Percentiles rank a stretch among this genome's conserved stretches.
These are phyloP conservation scores for Rhizopogon vesiculosus DNA, from an alignment of 768 basidiomycete genomes.

Conservation along the genomic window DNA sequence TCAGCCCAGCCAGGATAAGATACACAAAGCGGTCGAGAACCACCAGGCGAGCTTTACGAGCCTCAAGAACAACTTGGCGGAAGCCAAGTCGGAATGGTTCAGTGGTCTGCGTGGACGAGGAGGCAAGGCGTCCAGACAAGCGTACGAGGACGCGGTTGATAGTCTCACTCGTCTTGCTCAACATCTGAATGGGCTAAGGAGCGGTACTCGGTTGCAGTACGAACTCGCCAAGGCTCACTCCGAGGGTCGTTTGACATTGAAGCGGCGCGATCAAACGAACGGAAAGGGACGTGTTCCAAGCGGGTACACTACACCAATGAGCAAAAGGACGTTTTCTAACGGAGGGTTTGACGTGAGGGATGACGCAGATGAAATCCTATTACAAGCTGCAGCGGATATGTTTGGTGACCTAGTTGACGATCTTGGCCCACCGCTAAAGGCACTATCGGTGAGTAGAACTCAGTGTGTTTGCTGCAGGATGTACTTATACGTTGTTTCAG, in stretches of 20 bases:
- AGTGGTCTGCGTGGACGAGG: slow-evolving; percentile 20
- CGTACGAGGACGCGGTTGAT: slow-evolving; percentile 84
- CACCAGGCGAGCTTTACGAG: slow-evolving; percentile 90
- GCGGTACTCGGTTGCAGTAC: slow-evolving; percentile 79
- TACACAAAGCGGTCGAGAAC: slow-evolving; percentile 75
- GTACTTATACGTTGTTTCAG: slow-evolving; percentile 29
- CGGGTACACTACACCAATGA: slow-evolving; percentile 7
- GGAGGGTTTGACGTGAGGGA: slow-evolving; percentile 34
- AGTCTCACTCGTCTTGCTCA: slow-evolving; percentile 89
- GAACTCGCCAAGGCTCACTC: slow-evolving; percentile 65
- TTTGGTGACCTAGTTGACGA: slow-evolving; percentile 81
- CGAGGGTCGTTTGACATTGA: slow-evolving; percentile 38
- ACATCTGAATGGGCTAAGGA: slow-evolving; percentile 85
- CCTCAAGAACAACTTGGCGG: slow-evolving; percentile 79
- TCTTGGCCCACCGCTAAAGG: slow-evolving; percentile 70
- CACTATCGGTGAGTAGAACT: slow-evolving; percentile 53
- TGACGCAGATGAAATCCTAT: slow-evolving; percentile 35
- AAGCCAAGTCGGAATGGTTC: slow-evolving; percentile 86
- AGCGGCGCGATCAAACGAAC: slow-evolving; percentile 12
- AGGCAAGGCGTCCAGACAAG: slow-evolving; percentile 34
- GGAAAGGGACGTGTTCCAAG: slow-evolving; percentile 10
- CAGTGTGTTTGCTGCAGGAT: neutral
- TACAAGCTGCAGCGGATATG: slow-evolving; percentile 58
- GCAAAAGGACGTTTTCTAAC: slow-evolving; percentile 15
- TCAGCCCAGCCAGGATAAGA: slow-evolving; percentile 51